Evolutionary conservation across 345 rosid genomes (phyloP).

Genomic region (Aurinia saxatilis): DNA sequence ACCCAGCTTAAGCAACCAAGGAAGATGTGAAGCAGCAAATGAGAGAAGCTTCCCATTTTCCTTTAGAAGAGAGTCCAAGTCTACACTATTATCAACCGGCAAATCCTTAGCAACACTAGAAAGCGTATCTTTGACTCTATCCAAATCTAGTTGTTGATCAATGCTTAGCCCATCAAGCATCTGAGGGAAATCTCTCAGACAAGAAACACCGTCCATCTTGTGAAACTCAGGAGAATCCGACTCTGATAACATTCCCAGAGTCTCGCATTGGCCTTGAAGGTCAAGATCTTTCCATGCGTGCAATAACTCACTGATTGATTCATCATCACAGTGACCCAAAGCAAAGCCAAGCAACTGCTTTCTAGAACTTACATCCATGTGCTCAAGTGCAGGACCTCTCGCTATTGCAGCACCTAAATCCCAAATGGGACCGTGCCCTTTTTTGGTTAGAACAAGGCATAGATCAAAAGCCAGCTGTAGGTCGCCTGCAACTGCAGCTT

Average conservation of each 20-base stretch:
- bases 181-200: slow-evolving; percentile 44
- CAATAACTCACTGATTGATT: slow-evolving; percentile 84
- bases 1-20: slow-evolving; percentile 83
- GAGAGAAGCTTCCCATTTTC: slow-evolving; percentile 73
- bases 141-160: slow-evolving; percentile 41
- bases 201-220: slow-evolving; percentile 38
- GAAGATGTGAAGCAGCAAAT: slow-evolving; percentile 70
- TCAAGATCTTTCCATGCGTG: slow-evolving; percentile 98
- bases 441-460: slow-evolving; percentile 69
- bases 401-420: slow-evolving; percentile 98
- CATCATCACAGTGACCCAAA: slow-evolving; percentile 89
- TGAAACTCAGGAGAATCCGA: slow-evolving; percentile 38
- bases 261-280: slow-evolving; percentile 79
- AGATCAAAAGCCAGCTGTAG: slow-evolving; percentile 96
- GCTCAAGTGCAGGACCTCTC: slow-evolving; percentile 87
- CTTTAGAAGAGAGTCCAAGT: slow-evolving; percentile 51
- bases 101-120: slow-evolving; percentile 55
- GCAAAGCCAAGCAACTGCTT: slow-evolving; percentile 86
- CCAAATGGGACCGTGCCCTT: slow-evolving; percentile 95
- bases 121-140: slow-evolving; percentile 41
- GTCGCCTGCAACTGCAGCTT: slow-evolving; percentile 96
- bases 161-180: slow-evolving; percentile 34
- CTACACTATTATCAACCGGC: slow-evolving; percentile 40
- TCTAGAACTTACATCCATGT: slow-evolving; percentile 71
- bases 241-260: slow-evolving; percentile 48